Base-by-base conservation (phyloP, 225 moss, liverwort and hornwort genomes). In the Sphagnum contortum region DNA sequence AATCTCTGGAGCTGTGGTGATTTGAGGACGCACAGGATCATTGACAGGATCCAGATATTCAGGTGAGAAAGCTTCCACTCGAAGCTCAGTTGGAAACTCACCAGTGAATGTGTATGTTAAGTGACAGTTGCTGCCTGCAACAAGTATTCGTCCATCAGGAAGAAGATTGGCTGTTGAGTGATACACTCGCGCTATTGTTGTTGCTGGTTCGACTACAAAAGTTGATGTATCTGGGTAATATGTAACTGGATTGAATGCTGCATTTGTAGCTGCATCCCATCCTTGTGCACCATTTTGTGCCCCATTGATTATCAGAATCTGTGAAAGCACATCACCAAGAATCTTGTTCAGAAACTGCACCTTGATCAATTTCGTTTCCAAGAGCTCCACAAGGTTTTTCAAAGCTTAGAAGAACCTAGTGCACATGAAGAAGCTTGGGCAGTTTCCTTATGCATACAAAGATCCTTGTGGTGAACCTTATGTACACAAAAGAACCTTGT, bases 111-210 rank as follows among this genome's bases (percentile, higher is more conserved):
- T 67, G 74, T 81, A 81, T 8, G n/a, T 74, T 64, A 66, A 69
- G 59, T 81, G 81, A 12, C 69, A 74, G 72, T 81, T 81, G 69
- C 81, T 81, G 14, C 81, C 81, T n/a, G 81, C 81, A 13, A 81
- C 48, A 4, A 81, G 66, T 11, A 81, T 50, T 5, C 77, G 71
- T 8, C 77, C 81, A 9, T 81, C 81, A 2, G 71, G 60, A 13
- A 81, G 81, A 49, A 81, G 60, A 61, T 74, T 77, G 3, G 77
- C 74, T 3, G 81, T 81, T 46, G 74, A 72, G 57, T 81, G 81
- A 56, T 81, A 81, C 50, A 81, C 4, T 3, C 81, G 77, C 61
- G 81, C 55, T 50, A 81, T 78, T 3, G 70, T 65, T 48, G n/a
- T 63, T 1, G 81, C 59, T 68, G 12, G 72, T 74, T 68, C 67